Base-by-base conservation (phyloP, 768 basidiomycete species). In the Tubosaeta brunneosetosa region DNA sequence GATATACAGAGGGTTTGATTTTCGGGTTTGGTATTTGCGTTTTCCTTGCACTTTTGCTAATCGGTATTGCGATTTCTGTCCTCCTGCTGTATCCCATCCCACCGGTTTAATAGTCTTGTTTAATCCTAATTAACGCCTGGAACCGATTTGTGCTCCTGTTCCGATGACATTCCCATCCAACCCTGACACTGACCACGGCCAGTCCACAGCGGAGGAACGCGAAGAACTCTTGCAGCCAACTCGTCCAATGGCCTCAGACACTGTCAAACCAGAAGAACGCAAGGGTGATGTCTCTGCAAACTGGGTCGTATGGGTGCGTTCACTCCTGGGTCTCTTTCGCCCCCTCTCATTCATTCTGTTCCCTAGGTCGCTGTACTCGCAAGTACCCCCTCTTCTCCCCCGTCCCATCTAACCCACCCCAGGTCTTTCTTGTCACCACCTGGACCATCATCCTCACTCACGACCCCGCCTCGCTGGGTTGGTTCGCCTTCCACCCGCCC, bases 401-500 rank as follows among this genome's bases (percentile, higher is more conserved):
- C 22, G 1, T 4, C 29, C 16, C 11, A 16, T 26, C 10, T 44
- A 13, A 26, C 44, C 19, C 37, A n/a, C 27, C 38, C 8, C 31
- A 83, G 81, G 53, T 73, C 26, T 68, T 79, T 44, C 63, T 68
- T 12, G 31, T 67, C 3, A 36, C 74, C 7, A 78, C 80, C 3
- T 84, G 81, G 79, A 54, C 61, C 13, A 64, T 71, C 50, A 60
- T 83, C 41, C 55, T 83, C 36, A 67, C 59, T 57, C 81, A 74
- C 43, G 53, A 76, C 47, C 83, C 82, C 2, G 55, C 56, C 22
- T 55, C 62, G 0, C 61, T 75, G 1, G 80, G 81, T 2, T 86
- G 81, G 83, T 89, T 89, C 65, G 75, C 77, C 0, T 76, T 79
- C 45, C 88, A 90, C 62, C 87, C 87, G 0, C 66, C 79, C 0